Evolutionary conservation across 257 asterid species (phyloP).

Genomic region (Linaria vulgaris): DNA sequence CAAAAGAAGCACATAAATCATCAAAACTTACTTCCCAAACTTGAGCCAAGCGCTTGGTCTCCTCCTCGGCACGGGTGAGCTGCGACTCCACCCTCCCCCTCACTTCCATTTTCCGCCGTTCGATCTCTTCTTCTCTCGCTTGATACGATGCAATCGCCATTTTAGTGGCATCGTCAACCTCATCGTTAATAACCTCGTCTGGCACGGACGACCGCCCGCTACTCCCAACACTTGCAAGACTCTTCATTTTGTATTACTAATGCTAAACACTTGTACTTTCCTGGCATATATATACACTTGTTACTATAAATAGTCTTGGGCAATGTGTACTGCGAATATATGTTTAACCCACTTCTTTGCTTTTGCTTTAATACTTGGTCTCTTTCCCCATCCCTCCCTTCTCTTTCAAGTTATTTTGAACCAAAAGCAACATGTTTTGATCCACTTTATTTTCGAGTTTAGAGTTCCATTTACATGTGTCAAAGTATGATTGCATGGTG

Average conservation of each 20-base stretch:
- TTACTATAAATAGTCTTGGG: neutral
- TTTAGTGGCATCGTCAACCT: conserved; percentile 55
- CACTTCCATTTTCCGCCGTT: conserved; percentile 72
- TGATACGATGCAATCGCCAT: conserved; percentile 54
- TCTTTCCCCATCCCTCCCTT: conserved; percentile 47
- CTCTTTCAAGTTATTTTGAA: conserved; percentile 43
- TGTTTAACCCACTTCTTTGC: conserved; percentile 38
- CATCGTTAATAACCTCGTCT: too few relatives aligned
- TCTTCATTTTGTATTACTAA: conserved; percentile 36
- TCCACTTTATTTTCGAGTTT: conserved; percentile 11
- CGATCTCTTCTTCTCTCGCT: conserved; percentile 79
- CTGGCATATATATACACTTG: conserved; percentile 20
- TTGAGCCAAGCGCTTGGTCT: conserved; percentile 65
- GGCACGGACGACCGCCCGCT: conserved; percentile 43
- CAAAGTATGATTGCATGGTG: neutral
- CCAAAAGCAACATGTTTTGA: conserved; percentile 19
- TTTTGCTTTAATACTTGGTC: conserved; percentile 56
- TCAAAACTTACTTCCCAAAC: conserved; percentile 63
- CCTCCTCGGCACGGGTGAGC: conserved; percentile 75
- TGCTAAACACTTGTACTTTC: neutral
- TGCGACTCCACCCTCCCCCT: conserved; percentile 67
- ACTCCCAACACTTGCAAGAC: conserved; percentile 51
- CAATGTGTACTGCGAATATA: conserved; percentile 7
- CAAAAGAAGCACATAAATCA: neutral
- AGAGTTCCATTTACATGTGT: neutral